A percentile compares a stretch with the other conserved stretches of the same genome.
phyloP scores from a whole-genome alignment of 495 filamentous ascomycete genomes.

The Paragyromitra xinjiangensis region DNA sequence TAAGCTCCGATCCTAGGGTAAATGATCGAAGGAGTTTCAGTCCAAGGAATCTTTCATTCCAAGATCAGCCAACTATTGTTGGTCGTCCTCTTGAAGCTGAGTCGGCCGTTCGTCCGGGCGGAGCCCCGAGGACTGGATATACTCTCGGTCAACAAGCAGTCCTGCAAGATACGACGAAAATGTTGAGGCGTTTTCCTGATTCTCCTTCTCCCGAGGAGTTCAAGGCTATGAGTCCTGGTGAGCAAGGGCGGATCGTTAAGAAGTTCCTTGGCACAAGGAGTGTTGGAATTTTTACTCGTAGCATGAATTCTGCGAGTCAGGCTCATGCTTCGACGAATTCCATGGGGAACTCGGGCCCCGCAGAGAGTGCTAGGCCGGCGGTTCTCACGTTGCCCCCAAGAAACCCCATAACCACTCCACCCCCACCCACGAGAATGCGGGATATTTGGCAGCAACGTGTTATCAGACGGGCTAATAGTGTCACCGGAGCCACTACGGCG shows the following conservation, averaged over 20 bases:
- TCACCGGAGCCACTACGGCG: not conserved
- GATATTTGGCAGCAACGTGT: conserved; percentile 13
- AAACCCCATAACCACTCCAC: not conserved
- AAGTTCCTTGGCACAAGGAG: conserved; percentile 10
- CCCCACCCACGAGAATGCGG: conserved; percentile 2
- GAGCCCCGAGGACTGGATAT: not conserved
- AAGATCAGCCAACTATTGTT: conserved; percentile 1
- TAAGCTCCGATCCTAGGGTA: conserved; percentile 10
- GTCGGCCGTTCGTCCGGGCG: not conserved
- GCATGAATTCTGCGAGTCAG: conserved; percentile 14
- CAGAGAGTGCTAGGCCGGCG: not conserved
- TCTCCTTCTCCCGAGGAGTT: conserved; percentile 3
- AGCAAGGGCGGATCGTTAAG: conserved; percentile 3
- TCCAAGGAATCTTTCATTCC: not conserved
- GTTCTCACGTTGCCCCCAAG: not conserved
- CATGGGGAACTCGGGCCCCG: not conserved
- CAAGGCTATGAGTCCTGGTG: not conserved
- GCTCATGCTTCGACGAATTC: not conserved
- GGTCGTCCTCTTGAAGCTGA: not conserved
- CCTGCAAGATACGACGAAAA: conserved; percentile 8
- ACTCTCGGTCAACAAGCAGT: conserved; percentile 17
- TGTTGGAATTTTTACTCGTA: conserved; percentile 10
- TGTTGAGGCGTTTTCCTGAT: conserved; percentile 9
- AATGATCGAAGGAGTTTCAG: not conserved
- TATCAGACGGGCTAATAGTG: not conserved